A percentile compares a stretch with the other conserved stretches of the same genome.
These are phyloP conservation scores for Aspergillus olivimuriae DNA, from an alignment of 495 filamentous ascomycete genomes.

Conservation along the genomic window DNA sequence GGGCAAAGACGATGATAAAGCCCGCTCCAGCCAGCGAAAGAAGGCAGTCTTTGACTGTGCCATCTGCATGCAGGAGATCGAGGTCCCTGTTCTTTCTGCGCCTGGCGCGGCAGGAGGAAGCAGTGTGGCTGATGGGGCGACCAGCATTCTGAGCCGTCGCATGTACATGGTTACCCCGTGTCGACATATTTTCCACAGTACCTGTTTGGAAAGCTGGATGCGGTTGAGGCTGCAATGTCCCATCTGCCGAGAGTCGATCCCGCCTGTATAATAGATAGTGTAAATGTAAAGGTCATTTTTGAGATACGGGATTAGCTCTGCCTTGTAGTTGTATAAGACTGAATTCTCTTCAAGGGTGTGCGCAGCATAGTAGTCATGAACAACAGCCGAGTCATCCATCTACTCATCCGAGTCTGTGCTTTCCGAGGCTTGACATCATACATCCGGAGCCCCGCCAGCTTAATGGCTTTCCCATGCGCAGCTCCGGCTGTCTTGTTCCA, in stretches of 20 bases:
- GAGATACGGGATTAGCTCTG: no score
- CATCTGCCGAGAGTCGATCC: conserved; percentile 85
- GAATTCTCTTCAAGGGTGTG: no score
- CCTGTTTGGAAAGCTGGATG: conserved; percentile 96
- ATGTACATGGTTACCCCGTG: conserved; percentile 97
- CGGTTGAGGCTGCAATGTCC: conserved; percentile 86
- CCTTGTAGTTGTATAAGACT: no score
- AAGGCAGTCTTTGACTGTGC: conserved; percentile 79
- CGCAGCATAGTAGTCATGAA: no score
- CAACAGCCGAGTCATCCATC: no score
- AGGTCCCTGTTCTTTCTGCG: conserved; percentile 71
- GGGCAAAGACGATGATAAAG: conserved; percentile 32
- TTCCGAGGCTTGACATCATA: no score
- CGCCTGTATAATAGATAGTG: conserved; percentile 56
- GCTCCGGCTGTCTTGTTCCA: no score
- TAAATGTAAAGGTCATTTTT: no score
- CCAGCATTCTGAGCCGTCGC: conserved; percentile 67
- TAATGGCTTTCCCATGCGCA: no score
- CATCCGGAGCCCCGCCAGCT: no score
- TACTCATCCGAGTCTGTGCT: no score
- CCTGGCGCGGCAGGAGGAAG: conserved; percentile 40
- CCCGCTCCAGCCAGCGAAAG: conserved; percentile 38
- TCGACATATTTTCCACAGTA: conserved; percentile 90
- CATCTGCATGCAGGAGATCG: conserved; percentile 86
- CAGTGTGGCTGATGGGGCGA: conserved; percentile 52